phyloP scores from a whole-genome alignment of 2,329 filamentous ascomycete species.

The Diplodia intermedia region DNA sequence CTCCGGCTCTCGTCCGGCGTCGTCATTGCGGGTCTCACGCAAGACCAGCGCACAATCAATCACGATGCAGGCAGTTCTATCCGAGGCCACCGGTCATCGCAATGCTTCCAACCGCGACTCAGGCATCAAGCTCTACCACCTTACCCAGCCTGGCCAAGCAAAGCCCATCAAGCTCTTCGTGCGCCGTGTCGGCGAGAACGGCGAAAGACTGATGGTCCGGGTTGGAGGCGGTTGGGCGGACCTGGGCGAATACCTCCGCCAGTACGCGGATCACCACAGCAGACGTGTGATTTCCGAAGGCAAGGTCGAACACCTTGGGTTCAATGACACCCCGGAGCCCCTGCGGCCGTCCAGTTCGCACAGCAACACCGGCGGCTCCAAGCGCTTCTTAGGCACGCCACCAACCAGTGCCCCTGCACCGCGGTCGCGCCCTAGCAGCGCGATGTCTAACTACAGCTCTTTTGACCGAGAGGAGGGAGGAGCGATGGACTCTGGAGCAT shows the following conservation, averaged over 20 bases:
- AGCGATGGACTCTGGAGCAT: conserved; percentile 38
- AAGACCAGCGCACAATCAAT: conserved; percentile 33
- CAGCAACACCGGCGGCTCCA: conserved; percentile 21
- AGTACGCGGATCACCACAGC: conserved; percentile 91
- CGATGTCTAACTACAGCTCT: conserved; percentile 26
- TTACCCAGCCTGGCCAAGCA: conserved; percentile 82
- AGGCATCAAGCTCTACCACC: conserved; percentile 90
- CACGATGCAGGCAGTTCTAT: conserved; percentile 48
- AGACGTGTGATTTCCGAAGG: conserved; percentile 67
- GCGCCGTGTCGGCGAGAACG: conserved; percentile 85
- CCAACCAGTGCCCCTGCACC: conserved; percentile 10
- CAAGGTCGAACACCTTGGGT: conserved; percentile 62
- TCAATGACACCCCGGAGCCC: conserved; percentile 40
- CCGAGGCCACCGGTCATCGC: conserved; percentile 44
- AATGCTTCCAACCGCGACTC: conserved; percentile 47
- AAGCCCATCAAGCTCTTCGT: conserved; percentile 95
- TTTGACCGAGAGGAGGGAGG: conserved; percentile 31
- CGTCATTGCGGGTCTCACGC: conserved; percentile 18
- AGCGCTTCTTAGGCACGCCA: conserved; percentile 17
- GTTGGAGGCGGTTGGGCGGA: conserved; percentile 99
- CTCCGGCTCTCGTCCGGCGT: conserved; percentile 30
- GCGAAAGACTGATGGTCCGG: conserved; percentile 95
- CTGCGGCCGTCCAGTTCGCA: conserved; percentile 26
- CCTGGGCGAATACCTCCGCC: conserved; percentile 89
- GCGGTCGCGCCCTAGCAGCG: conserved; percentile 26